Evolutionary conservation across 441 rosid species (phyloP).

Genomic region (Croton laevigatus): DNA sequence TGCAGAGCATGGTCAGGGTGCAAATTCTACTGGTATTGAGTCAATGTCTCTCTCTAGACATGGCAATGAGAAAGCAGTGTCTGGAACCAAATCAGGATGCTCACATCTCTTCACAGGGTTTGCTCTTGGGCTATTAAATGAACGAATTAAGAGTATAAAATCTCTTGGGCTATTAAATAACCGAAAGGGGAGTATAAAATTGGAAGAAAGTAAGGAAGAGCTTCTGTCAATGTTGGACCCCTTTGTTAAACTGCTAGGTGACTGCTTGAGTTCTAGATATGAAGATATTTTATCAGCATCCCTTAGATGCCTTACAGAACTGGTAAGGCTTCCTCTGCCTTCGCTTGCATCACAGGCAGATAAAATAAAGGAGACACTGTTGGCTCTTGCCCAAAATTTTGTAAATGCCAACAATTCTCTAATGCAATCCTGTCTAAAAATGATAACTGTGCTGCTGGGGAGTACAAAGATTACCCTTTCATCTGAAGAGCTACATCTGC

Average conservation of each 20-base stretch:
- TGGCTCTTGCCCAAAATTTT: slow-evolving; percentile 68
- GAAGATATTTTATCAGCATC: slow-evolving; percentile 77
- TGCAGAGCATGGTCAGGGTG: slow-evolving; percentile 43
- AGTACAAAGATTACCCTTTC: slow-evolving; percentile 65
- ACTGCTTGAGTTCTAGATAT: slow-evolving; percentile 81
- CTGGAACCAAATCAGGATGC: slow-evolving; percentile 41
- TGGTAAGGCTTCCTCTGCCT: slow-evolving; percentile 77
- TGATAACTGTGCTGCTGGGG: slow-evolving; percentile 72
- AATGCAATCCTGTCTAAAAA: slow-evolving; percentile 76
- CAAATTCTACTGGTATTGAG: slow-evolving; percentile 28
- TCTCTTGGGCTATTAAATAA: slow-evolving; percentile 62
- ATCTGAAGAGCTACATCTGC: slow-evolving; percentile 60
- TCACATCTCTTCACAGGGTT: slow-evolving; percentile 76
- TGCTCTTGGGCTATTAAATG: slow-evolving; percentile 69
- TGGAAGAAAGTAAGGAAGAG: slow-evolving; percentile 40
- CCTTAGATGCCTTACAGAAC: slow-evolving; percentile 70
- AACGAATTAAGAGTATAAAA: slow-evolving; percentile 53
- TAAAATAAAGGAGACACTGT: slow-evolving; percentile 63
- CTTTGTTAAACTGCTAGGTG: slow-evolving; percentile 62
- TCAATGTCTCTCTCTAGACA: slow-evolving; percentile 27
- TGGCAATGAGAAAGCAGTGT: slow-evolving; percentile 31
- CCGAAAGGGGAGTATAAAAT: slow-evolving; percentile 51
- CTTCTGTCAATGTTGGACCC: slow-evolving; percentile 82
- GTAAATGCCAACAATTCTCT: slow-evolving; percentile 56
- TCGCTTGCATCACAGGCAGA: slow-evolving; percentile 76